phyloP scores from a whole-genome alignment of 2,329 filamentous ascomycete species.

The Exserohilum turcica region DNA sequence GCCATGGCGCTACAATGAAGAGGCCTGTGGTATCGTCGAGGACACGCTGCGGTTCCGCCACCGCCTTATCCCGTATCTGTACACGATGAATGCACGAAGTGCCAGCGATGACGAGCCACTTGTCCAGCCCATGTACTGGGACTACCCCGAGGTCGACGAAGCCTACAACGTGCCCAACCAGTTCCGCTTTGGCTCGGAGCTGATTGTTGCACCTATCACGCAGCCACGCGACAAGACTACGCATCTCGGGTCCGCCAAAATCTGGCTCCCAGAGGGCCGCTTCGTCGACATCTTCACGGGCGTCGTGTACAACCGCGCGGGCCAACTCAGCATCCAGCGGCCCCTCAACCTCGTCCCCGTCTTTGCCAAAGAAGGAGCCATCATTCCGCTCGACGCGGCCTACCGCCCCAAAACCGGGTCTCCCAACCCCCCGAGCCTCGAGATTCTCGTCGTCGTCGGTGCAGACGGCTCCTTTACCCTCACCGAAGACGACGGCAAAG shows the following conservation, averaged over 20 bases:
- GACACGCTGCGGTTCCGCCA: conserved; percentile 61
- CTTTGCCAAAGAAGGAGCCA: conserved; percentile 61
- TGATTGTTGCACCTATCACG: conserved; percentile 64
- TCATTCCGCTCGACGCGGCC: conserved; percentile 61
- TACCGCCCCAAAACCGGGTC: conserved; percentile 54
- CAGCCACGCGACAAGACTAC: conserved; percentile 55
- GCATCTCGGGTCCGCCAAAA: conserved; percentile 55
- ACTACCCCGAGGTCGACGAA: conserved; percentile 57
- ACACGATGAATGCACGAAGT: conserved; percentile 60
- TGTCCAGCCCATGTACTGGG: conserved; percentile 68
- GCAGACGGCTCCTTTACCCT: conserved; percentile 57
- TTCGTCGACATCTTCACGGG: conserved; percentile 65
- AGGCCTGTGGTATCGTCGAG: conserved; percentile 55
- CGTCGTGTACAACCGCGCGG: conserved; percentile 62
- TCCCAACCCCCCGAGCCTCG: conserved; percentile 54
- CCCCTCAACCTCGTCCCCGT: conserved; percentile 58
- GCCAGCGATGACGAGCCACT: conserved; percentile 57
- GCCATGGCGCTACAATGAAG: conserved; percentile 62
- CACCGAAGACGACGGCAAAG: conserved; percentile 54
- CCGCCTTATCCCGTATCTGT: conserved; percentile 64
- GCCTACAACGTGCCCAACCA: conserved; percentile 64
- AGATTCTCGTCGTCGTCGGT: conserved; percentile 55
- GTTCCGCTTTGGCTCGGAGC: conserved; percentile 62
- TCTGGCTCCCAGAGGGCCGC: conserved; percentile 62
- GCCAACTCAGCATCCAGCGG: conserved; percentile 59